A percentile compares a stretch with the other conserved stretches of the same genome.
Evolutionary conservation across 805 yeast genomes (phyloP).

Genomic region (Yueomyces sp.): DNA sequence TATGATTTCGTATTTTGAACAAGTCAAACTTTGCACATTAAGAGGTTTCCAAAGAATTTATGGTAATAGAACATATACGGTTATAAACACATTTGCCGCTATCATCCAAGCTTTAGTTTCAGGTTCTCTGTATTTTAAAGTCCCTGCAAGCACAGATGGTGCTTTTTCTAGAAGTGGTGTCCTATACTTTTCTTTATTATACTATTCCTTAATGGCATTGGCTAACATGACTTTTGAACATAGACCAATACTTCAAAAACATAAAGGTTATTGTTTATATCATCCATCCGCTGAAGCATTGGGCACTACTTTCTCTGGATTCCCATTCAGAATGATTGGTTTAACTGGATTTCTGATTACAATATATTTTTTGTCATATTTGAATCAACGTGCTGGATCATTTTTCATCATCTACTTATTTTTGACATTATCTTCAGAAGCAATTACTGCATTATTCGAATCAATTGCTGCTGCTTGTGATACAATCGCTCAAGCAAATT

Average conservation of each 20-base stretch:
- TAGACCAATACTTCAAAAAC: constrained; percentile 55
- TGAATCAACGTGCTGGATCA: constrained; percentile 37
- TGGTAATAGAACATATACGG: constrained; percentile 44
- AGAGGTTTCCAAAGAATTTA: constrained; percentile 43
- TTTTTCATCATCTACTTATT: constrained; percentile 41
- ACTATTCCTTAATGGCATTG: constrained; percentile 35
- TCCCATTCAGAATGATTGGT: constrained; percentile 47
- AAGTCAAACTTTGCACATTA: constrained; percentile 33
- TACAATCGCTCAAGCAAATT: constrained; percentile 40
- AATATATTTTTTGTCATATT: constrained; percentile 44
- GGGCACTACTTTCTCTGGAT: constrained; percentile 43
- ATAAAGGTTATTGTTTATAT: constrained; percentile 57
- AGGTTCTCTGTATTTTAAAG: constrained; percentile 49
- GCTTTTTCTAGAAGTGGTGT: constrained; percentile 57
- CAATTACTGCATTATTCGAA: constrained; percentile 31
- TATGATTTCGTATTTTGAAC: constrained; percentile 27
- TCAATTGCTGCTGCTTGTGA: constrained; percentile 38
- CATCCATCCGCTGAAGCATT: constrained; percentile 70
- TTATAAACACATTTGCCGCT: constrained; percentile 18
- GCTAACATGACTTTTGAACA: constrained; percentile 38
- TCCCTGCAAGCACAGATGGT: constrained; percentile 37
- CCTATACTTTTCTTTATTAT: constrained; percentile 45
- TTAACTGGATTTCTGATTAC: constrained; percentile 34
- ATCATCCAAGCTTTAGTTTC: constrained; percentile 43
- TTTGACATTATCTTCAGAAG: constrained; percentile 13